Conservation (phyloP, 1,284 basidiomycete genomes). For the Butyriboletus regius region DNA sequence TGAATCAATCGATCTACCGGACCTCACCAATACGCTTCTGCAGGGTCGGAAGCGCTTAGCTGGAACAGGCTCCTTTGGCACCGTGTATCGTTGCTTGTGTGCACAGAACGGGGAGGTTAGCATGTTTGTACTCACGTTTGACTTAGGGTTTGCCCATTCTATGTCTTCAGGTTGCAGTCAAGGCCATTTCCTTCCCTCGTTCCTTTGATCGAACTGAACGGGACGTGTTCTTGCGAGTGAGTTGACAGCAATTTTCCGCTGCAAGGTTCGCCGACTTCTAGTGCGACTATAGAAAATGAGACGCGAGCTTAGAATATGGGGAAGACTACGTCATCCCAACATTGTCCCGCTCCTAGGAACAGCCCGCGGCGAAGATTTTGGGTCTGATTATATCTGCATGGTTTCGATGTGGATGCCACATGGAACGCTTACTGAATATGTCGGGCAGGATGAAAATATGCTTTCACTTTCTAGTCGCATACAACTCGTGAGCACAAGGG, state of each 20-base stretch:
- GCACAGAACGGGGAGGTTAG: neutral
- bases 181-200: neutral
- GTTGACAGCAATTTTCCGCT: neutral
- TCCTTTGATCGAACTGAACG: neutral
- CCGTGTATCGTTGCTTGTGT: neutral
- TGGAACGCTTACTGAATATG: conserved; percentile 3
- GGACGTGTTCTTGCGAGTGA: neutral
- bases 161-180: conserved; percentile 5
- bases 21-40: neutral
- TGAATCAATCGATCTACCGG: neutral
- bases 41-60: neutral
- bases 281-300: neutral
- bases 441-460: neutral
- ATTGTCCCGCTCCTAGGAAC: neutral
- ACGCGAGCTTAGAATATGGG: conserved; percentile 5
- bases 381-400: conserved; percentile 7
- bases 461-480: neutral
- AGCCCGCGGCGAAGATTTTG: neutral
- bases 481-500: neutral
- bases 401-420: conserved; percentile 11
- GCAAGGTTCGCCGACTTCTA: neutral
- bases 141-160: neutral
- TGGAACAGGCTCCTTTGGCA: conserved; percentile 1
- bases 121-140: too few relatives aligned
- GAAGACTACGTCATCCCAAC: neutral